These are phyloP conservation scores for Backusella psychrophila DNA, from an alignment of 192 early-diverging fungal species.

Conservation along the genomic window DNA sequence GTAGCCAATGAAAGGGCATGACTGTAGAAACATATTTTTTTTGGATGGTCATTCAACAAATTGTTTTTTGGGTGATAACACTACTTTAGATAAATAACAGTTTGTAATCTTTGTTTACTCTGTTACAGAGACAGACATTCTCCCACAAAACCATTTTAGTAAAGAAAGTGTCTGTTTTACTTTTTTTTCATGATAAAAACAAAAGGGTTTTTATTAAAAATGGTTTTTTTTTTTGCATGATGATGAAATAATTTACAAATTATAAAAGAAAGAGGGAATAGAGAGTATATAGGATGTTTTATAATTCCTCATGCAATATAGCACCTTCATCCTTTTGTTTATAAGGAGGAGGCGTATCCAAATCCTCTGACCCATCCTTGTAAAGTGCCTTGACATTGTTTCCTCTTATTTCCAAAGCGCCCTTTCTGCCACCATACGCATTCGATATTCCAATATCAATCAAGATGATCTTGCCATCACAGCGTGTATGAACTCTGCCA, in stretches of 20 bases:
- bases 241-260: background rate
- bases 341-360: constrained; percentile 1
- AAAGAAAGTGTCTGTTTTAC: too few species aligned
- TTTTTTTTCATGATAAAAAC: background rate
- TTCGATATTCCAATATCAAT: constrained; percentile 74
- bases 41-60: too few species aligned
- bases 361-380: background rate
- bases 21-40: too few species aligned
- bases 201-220: background rate
- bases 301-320: constrained; percentile 6
- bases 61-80: too few species aligned
- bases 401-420: constrained; percentile 70
- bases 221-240: background rate
- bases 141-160: too few species aligned
- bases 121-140: too few species aligned
- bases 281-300: background rate
- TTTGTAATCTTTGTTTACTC: too few species aligned
- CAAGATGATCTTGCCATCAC: constrained; percentile 56
- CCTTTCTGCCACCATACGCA: constrained; percentile 66
- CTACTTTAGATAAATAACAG: background rate
- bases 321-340: background rate
- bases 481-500: constrained; percentile 58
- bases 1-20: background rate
- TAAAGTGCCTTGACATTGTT: constrained; percentile 55
- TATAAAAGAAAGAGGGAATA: background rate